Evolutionary conservation across 2,329 filamentous ascomycete species (phyloP), one percentile per base, ranked within the genome.

Genomic region (Sporothrix dimorphospora): DNA sequence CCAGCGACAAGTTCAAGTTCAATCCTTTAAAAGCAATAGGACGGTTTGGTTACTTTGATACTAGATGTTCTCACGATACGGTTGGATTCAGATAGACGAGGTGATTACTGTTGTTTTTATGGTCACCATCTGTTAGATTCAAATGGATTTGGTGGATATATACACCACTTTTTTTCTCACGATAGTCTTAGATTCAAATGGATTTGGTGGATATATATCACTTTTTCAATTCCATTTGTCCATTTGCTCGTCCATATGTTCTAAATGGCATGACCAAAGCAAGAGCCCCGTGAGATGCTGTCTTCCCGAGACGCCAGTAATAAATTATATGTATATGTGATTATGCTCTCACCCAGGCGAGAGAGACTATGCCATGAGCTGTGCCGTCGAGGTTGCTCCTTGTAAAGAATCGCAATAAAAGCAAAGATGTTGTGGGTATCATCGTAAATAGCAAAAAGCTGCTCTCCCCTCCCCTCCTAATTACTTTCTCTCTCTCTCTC

Each of bases 381-480:
- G 34, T 40, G 34, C 57, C 34, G 19, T 61, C 34, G 30, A 61
- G 9, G 34, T 30, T 30, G 34, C 57, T 61, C 19, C 27, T 21
- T 63, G 21, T 63, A 21, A 63, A 40, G 19, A 16, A 68, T 38
- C 45, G 30, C 27, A 40, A 61, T 38, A 19, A 70, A 63, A 38
- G 19, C 45, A 66, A 53, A 66, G 38, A 55, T 53, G 55, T 38
- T 34, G 53, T 65, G 55, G 69, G 55, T 61, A 71, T 61, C 53
- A 42, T 55, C 34, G 68, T 59, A 70, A 70, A 70, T 61, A 61
- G 24, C 40, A 47, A 70, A 47, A 53, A 49, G 6, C 21, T 38
- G 27, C 30, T 34, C 27, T 53, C 42, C 4, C 19, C 45, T 27
- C 19, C 7, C 47, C 47, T 47, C 42, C 12, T 16, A 19, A 21